Percentiles rank a stretch among this genome's conserved stretches.
These are phyloP conservation scores for Ceratocystis alfenasii DNA, from an alignment of 2,329 filamentous ascomycete species.

Conservation along the genomic window DNA sequence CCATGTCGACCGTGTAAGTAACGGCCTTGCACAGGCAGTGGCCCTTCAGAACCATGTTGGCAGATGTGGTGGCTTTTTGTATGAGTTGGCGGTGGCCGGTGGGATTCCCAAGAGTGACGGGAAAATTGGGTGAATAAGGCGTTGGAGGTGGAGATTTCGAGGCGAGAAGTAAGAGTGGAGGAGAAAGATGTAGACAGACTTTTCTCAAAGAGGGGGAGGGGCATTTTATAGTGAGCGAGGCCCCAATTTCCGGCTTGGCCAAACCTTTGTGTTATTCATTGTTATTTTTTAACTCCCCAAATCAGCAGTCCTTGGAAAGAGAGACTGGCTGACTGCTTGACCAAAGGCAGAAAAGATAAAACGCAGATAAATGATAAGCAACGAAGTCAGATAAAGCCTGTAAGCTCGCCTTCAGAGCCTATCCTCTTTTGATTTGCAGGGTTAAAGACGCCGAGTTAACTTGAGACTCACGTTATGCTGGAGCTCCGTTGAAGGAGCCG, in stretches of 20 bases:
- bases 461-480: neutral
- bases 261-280: neutral
- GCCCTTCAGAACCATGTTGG: constrained; percentile 50
- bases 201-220: neutral
- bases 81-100: neutral
- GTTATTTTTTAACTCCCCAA: neutral
- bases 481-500: constrained; percentile 6
- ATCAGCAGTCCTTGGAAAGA: neutral
- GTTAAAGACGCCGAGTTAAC: neutral
- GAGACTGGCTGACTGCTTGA: neutral
- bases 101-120: neutral
- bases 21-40: constrained; percentile 61
- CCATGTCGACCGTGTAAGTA: constrained; percentile 51
- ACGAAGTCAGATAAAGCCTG: neutral
- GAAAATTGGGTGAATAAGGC: neutral
- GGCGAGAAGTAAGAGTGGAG: neutral
- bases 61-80: neutral
- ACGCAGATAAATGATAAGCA: neutral
- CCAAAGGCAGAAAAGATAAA: neutral
- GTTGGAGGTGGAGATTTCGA: neutral
- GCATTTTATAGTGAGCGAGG: constrained; percentile 18
- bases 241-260: constrained; percentile 3
- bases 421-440: neutral
- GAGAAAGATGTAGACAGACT: constrained; percentile 1
- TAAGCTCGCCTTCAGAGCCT: neutral